Evolutionary conservation across 2,329 filamentous ascomycete genomes (phyloP).

Genomic region (Cryoendolithus antarcticus): DNA sequence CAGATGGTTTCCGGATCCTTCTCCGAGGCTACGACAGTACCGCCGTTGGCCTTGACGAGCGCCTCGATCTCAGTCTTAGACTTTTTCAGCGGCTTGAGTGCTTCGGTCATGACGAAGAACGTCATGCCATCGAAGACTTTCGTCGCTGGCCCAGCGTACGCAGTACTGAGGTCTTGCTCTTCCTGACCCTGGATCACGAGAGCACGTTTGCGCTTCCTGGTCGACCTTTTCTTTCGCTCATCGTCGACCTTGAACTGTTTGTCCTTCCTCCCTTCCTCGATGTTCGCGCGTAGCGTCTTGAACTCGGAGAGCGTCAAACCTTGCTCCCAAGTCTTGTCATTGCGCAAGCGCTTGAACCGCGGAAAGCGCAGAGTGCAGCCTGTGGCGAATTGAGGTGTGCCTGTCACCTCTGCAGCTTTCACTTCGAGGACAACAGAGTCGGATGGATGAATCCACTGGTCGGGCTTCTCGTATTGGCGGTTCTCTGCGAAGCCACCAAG

Average conservation of each 20-base stretch:
- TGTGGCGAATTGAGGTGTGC: constrained; percentile 66
- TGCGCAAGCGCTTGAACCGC: constrained; percentile 67
- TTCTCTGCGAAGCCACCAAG: constrained; percentile 52
- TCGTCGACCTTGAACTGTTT: constrained; percentile 64
- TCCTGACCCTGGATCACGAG: constrained; percentile 65
- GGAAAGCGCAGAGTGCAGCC: constrained; percentile 78
- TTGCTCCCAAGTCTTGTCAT: constrained; percentile 74
- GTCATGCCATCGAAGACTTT: constrained; percentile 62
- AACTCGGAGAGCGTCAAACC: constrained; percentile 72
- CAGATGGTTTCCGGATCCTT: constrained; percentile 53
- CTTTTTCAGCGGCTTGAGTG: constrained; percentile 55
- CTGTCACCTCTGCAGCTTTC: constrained; percentile 69
- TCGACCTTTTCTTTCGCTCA: constrained; percentile 49
- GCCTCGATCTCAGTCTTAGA: constrained; percentile 68
- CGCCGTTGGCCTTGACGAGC: constrained; percentile 73
- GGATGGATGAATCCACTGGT: constrained; percentile 83
- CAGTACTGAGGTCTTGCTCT: constrained; percentile 35
- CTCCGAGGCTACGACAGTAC: constrained; percentile 63
- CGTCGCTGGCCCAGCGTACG: constrained; percentile 46
- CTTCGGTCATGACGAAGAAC: constrained; percentile 73
- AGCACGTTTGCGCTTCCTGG: constrained; percentile 51
- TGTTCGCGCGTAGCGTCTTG: constrained; percentile 52
- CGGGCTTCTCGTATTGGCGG: constrained; percentile 63
- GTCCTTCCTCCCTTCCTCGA: constrained; percentile 58
- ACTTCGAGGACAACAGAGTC: constrained; percentile 81